Conservation (phyloP, 768 basidiomycete species). For the Neoboletus brunneissimus region DNA sequence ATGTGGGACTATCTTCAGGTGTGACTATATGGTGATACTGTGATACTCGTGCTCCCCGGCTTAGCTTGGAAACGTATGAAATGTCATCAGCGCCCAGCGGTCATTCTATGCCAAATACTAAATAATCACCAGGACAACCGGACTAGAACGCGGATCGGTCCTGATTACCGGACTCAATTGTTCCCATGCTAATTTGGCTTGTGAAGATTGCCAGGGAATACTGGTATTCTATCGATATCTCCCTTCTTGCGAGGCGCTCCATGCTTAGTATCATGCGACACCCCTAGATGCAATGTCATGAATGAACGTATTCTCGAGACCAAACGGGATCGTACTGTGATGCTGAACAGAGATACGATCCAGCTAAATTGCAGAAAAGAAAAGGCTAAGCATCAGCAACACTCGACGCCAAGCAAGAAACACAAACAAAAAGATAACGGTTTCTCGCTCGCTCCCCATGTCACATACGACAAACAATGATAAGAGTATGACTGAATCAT, state of each 20-base stretch:
- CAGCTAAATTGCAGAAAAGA: conserved; percentile 8
- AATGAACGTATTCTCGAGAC: background rate
- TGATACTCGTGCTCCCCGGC: too few species aligned
- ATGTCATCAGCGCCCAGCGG: too few species aligned
- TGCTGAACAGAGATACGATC: conserved; percentile 10
- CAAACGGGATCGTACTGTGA: conserved; percentile 6
- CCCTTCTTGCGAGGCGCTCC: conserved; percentile 14
- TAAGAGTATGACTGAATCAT: background rate
- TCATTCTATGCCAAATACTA: background rate
- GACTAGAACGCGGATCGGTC: too few species aligned
- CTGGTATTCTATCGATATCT: background rate
- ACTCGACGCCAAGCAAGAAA: background rate
- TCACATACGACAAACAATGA: background rate
- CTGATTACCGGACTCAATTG: background rate
- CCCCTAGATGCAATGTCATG: conserved; percentile 11
- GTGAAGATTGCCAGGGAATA: conserved; percentile 3
- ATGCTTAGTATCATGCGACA: conserved; percentile 26
- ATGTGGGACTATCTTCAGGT: background rate
- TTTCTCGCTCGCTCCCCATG: background rate
- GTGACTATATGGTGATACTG: background rate
- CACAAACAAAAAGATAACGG: conserved; percentile 11
- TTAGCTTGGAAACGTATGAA: too few species aligned
- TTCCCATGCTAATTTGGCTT: conserved; percentile 5
- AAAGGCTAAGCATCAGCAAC: background rate
- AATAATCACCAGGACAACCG: background rate